Evolutionary conservation across 495 filamentous ascomycete species (phyloP), one percentile per base, ranked within the genome.

Genomic region (Acidiella bohemica): DNA sequence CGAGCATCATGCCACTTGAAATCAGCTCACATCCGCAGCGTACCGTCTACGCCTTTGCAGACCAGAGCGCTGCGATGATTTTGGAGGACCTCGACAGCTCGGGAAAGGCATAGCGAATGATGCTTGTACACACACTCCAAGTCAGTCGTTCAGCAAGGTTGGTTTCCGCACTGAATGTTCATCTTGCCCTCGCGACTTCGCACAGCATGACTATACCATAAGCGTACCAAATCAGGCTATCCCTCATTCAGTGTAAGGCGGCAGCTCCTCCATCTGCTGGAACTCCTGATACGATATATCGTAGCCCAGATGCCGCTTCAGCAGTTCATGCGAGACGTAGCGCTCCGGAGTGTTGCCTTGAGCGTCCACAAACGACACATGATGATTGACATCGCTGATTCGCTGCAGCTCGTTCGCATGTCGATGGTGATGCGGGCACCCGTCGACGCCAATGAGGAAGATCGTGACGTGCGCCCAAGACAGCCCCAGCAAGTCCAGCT

Each of bases 41-140:
- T 1, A 71, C 66, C 0, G 55, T 74, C 3, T 81, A 79, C 50
- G 72, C 72, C 0, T 52, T 80, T 46, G 73, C 72, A 2, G 73
- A 79, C 49, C 67, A 65, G 56, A 71, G 21, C 1, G 44, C 39
- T 8, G 43, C 47, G 34, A 13, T 51, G 5, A 37, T 47, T 19
- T 41, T 12, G 4, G 32, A 37, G 27, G 42, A 51, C 32, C 31
- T 33, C 8, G 31, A 27, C n/a, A n/a, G n/a, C n/a, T n/a, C n/a
- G n/a, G n/a, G n/a, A n/a, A n/a, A n/a, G n/a, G n/a, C n/a, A n/a
- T n/a, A n/a, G n/a, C n/a, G n/a, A n/a, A n/a, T n/a, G n/a, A n/a
- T n/a, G n/a, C n/a, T n/a, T n/a, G n/a, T n/a, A n/a, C n/a, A n/a
- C n/a, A n/a, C n/a, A n/a, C n/a, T n/a, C n/a, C n/a, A n/a, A n/a